Percentiles rank a stretch among this genome's conserved stretches.
phyloP scores from a whole-genome alignment of 192 early-diverging fungal genomes.

The Dissophora globulifera region DNA sequence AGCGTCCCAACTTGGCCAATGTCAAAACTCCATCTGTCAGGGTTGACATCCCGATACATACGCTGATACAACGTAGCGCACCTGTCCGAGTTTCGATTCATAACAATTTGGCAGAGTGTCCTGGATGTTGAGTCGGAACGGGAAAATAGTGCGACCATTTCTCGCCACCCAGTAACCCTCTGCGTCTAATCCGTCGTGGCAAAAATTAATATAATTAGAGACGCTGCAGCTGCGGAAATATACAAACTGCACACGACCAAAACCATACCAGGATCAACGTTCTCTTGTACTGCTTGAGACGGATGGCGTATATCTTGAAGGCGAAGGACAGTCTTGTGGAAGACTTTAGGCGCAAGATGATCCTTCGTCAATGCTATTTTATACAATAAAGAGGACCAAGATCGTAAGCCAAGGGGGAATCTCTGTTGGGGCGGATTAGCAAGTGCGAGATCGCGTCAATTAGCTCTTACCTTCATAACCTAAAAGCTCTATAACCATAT shows the following conservation, averaged over 20 bases:
- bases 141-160: slow-evolving; percentile 48
- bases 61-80: slow-evolving; percentile 45
- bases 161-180: slow-evolving; percentile 46
- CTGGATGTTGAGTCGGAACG: slow-evolving; percentile 47
- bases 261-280: slow-evolving; percentile 37
- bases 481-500: slow-evolving; percentile 42
- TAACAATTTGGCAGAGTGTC: slow-evolving; percentile 42
- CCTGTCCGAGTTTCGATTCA: slow-evolving; percentile 47
- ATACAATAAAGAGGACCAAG: background rate
- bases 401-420: no score
- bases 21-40: no score
- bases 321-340: slow-evolving; percentile 40
- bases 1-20: no score
- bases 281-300: slow-evolving; percentile 47
- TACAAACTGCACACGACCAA: no score
- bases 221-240: no score
- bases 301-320: slow-evolving; percentile 38
- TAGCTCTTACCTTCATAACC: slow-evolving; percentile 44
- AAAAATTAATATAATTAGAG: no score
- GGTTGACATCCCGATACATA: no score
- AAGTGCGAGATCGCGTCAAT: no score
- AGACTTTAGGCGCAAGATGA: slow-evolving; percentile 33
- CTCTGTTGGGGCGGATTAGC: background rate
- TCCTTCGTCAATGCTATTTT: slow-evolving; percentile 33
- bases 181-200: slow-evolving; percentile 24